Conservation (phyloP, 2,329 filamentous ascomycete genomes). For the Ophiostoma tasmaniense region DNA sequence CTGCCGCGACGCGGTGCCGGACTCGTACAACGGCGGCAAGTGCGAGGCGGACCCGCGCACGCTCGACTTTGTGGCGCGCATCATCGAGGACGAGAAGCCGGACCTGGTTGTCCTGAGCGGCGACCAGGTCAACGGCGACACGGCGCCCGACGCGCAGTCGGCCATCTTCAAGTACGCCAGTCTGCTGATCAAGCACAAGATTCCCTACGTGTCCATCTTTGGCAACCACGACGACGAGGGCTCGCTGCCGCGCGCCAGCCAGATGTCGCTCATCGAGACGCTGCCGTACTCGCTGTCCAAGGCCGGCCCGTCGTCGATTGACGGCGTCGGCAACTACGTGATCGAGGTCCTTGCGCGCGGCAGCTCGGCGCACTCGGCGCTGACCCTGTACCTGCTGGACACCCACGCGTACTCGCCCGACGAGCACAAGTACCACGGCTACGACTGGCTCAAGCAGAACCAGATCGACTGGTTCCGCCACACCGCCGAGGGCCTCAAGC, state of each 20-base stretch:
- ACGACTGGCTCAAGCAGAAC: slow-evolving; percentile 92
- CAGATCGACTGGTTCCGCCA: slow-evolving; percentile 93
- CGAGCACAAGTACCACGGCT: slow-evolving; percentile 79
- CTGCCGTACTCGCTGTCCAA: slow-evolving; percentile 84
- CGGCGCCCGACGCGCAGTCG: slow-evolving; percentile 81
- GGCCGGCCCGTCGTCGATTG: slow-evolving; percentile 72
- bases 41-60: slow-evolving; percentile 92
- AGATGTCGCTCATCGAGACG: slow-evolving; percentile 80
- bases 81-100: slow-evolving; percentile 88
- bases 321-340: slow-evolving; percentile 91
- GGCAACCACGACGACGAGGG: slow-evolving; percentile 97
- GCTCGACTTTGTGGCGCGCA: slow-evolving; percentile 72
- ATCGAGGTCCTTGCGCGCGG: slow-evolving; percentile 80
- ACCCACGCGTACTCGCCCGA: slow-evolving; percentile 88
- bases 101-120: slow-evolving; percentile 87
- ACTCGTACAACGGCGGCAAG: slow-evolving; percentile 59
- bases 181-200: slow-evolving; percentile 73
- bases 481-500: slow-evolving; percentile 65
- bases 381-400: slow-evolving; percentile 92
- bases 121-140: slow-evolving; percentile 92
- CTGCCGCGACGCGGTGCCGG: slow-evolving; percentile 80
- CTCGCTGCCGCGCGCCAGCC: slow-evolving; percentile 62
- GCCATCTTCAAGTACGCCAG: slow-evolving; percentile 90
- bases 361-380: slow-evolving; percentile 71
- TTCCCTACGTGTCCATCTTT: slow-evolving; percentile 88